A percentile compares a stretch with the other conserved stretches of the same genome.
Conservation (phyloP, 139 green algal species). For the Spirogloea muscicola region DNA sequence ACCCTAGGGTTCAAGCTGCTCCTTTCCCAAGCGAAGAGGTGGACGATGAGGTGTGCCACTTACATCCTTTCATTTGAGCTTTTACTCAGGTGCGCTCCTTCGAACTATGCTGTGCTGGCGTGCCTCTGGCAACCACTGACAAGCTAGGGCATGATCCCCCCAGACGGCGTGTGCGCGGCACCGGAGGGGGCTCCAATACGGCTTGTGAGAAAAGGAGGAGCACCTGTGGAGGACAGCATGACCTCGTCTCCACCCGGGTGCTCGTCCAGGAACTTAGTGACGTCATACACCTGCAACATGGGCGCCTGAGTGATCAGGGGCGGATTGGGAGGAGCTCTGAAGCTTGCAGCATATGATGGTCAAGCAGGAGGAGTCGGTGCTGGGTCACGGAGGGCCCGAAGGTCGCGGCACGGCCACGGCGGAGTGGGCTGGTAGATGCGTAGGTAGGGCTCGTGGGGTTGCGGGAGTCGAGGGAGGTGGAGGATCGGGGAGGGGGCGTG, state of each 20-base stretch:
- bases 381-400: neutral
- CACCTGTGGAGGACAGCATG: conserved; percentile 55
- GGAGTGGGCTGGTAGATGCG: neutral
- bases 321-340: neutral
- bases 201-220: neutral
- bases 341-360: neutral
- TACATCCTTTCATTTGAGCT: no score
- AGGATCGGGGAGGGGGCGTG: neutral
- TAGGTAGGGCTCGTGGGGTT: neutral
- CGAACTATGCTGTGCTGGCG: no score
- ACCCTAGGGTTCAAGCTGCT: no score
- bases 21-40: no score
- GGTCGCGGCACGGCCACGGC: neutral
- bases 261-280: conserved; percentile 62
- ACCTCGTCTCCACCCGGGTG: conserved; percentile 65
- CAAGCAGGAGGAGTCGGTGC: neutral
- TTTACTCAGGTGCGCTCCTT: no score
- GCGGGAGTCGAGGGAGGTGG: neutral
- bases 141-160: no score
- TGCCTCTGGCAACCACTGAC: no score
- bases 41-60: no score
- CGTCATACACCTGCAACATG: conserved; percentile 56
- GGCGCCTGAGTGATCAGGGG: neutral
- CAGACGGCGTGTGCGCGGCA: no score
- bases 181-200: no score